These are phyloP conservation scores for Helianthus annuus DNA, from an alignment of 129 eudicot species.

Conservation along the genomic window HanXRQr2.0-SUNRISE NC_035446.2:119227391-119227890, in stretches of 20 bases:
- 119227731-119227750: constrained; percentile 54
- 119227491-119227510: constrained; percentile 55
- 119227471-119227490: constrained; percentile 57
- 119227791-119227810: constrained; percentile 62
- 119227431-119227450: constrained; percentile 44
- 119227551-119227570: constrained; percentile 53
- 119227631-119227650: constrained; percentile 59
- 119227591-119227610: constrained; percentile 41
- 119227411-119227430: constrained; percentile 63
- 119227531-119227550: constrained; percentile 67
- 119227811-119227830: constrained; percentile 46
- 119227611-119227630: constrained; percentile 28
- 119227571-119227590: constrained; percentile 50
- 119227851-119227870: constrained; percentile 41
- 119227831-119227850: constrained; percentile 54
- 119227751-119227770: constrained; percentile 43
- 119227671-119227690: constrained; percentile 38
- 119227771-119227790: constrained; percentile 50
- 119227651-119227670: constrained; percentile 63
- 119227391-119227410: constrained; percentile 68
- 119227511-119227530: constrained; percentile 61
- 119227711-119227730: constrained; percentile 52
- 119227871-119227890: constrained; percentile 44
- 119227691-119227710: constrained; percentile 27
- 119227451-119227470: constrained; percentile 42